Evolutionary conservation across 2,329 filamentous ascomycete genomes (phyloP), one percentile per base, ranked within the genome.

Genomic region (Colletotrichum euphorbiae): DNA sequence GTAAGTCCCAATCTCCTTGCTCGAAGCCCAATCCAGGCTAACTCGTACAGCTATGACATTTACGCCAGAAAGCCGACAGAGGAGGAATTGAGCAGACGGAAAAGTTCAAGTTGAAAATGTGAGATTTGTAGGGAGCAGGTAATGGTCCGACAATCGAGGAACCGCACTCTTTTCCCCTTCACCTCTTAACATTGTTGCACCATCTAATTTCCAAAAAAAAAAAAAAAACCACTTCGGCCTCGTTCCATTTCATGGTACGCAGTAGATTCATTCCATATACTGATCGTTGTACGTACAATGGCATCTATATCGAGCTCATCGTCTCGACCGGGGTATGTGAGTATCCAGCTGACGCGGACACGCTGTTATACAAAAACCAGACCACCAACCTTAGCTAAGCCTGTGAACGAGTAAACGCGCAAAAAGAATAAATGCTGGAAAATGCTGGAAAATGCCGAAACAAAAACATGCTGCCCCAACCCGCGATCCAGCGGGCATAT

Each of bases 1-100:
- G 74, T 75, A 43, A 72, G 75, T 55, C 36, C 7, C 4, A 15
- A 38, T 38, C 28, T 28, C 28, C 8, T 15, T 38, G 36, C 5
- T 38, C 36, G 36, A 38, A n/a, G 42, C 8, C 13, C 15, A 4
- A n/a, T 8, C 2, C n/a, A 45, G 15, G 42, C 17, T 45, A n/a
- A 38, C 36, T 2, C 9, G 36, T 15, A 15, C 3, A 38, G 36
- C 13, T 38, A 38, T 15, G 36, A 38, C 36, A 11, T 38, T 38
- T 38, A 8, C 36, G 36, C 36, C 11, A 13, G 36, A 38, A 38
- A 38, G 36, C 36, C 36, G 13, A 38, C 36, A 38, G 36, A 38
- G 11, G 36, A 3, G 36, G 12, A 38, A 15, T 38, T 38, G 36
- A 38, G 36, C 28, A 28, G 28, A 28, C 28, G 7, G 28, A 28